These are phyloP conservation scores for Lichenothelia convexa DNA, from an alignment of 495 filamentous ascomycete genomes.

Conservation along the genomic window DNA sequence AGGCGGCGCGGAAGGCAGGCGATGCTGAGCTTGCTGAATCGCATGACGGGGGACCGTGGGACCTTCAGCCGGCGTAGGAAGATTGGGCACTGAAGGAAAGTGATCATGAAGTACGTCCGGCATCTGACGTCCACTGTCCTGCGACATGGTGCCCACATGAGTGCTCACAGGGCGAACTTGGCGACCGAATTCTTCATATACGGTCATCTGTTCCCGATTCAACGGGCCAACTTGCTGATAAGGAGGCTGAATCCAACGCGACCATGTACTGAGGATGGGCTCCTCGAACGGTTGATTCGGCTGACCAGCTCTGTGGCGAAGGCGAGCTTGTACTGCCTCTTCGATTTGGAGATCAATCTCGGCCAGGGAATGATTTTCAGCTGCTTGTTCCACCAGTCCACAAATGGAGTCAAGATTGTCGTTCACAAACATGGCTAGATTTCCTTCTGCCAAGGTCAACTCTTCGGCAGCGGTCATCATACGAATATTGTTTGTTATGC, in stretches of 20 bases:
- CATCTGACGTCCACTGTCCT: constrained; percentile 38
- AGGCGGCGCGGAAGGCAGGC: constrained; percentile 16
- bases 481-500: constrained; percentile 93
- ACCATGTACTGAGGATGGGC: constrained; percentile 62
- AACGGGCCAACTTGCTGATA: constrained; percentile 70
- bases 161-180: constrained; percentile 45
- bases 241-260: constrained; percentile 73
- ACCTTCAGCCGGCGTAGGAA: constrained; percentile 65
- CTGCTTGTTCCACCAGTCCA: constrained; percentile 78
- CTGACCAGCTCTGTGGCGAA: constrained; percentile 47
- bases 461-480: constrained; percentile 43
- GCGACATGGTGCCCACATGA: constrained; percentile 37
- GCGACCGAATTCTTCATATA: constrained; percentile 88
- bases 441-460: constrained; percentile 59
- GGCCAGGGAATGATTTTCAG: constrained; percentile 76
- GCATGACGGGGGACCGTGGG: constrained; percentile 54
- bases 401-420: constrained; percentile 91
- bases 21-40: constrained; percentile 35
- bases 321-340: constrained; percentile 49
- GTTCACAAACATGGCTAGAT: constrained; percentile 93
- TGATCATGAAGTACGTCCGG: constrained; percentile 71
- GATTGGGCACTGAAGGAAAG: constrained; percentile 54
- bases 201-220: constrained; percentile 79
- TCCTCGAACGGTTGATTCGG: constrained; percentile 73
- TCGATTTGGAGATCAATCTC: constrained; percentile 90